Conservation (phyloP, 176 grass and related monocot genomes). For the Melocanna baccifera region DNA sequence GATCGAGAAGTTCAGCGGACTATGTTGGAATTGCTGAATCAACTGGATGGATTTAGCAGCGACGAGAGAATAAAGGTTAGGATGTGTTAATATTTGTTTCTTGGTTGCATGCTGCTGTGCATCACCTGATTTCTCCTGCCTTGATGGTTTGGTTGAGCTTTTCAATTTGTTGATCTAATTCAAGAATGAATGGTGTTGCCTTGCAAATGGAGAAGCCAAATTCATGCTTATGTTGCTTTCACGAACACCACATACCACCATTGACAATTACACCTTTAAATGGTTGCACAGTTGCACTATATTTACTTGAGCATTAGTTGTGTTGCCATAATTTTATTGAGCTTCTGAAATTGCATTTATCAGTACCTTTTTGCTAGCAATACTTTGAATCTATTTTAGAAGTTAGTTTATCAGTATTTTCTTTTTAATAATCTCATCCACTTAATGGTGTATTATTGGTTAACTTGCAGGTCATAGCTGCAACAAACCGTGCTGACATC, state of each 20-base stretch:
- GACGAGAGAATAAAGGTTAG: conserved; percentile 73
- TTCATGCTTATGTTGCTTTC: not conserved
- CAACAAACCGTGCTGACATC: conserved; percentile 88
- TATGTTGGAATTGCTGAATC: conserved; percentile 81
- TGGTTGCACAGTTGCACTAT: not conserved
- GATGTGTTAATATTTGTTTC: not conserved
- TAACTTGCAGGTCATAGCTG: conserved; percentile 76
- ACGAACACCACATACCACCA: not conserved
- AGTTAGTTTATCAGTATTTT: not conserved
- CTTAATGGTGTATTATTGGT: conserved; percentile 5
- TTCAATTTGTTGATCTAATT: not conserved
- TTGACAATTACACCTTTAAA: not conserved
- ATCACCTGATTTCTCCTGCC: not conserved
- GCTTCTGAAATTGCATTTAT: not conserved
- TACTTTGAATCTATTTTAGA: not conserved
- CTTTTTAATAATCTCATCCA: not conserved
- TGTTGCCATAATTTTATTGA: not conserved
- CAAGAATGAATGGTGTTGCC: not conserved
- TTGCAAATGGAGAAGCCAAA: not conserved
- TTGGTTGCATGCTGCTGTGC: not conserved
- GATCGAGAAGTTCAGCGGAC: conserved; percentile 81
- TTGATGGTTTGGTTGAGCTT: not conserved
- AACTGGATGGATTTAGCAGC: conserved; percentile 79
- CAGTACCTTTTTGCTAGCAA: not conserved
- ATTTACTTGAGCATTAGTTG: not conserved